Percentiles rank a stretch among this genome's conserved stretches.
These are phyloP conservation scores for Hemisphaericaspora xylanilytica DNA, from an alignment of 1,139 yeast genomes.

Conservation along the genomic window DNA sequence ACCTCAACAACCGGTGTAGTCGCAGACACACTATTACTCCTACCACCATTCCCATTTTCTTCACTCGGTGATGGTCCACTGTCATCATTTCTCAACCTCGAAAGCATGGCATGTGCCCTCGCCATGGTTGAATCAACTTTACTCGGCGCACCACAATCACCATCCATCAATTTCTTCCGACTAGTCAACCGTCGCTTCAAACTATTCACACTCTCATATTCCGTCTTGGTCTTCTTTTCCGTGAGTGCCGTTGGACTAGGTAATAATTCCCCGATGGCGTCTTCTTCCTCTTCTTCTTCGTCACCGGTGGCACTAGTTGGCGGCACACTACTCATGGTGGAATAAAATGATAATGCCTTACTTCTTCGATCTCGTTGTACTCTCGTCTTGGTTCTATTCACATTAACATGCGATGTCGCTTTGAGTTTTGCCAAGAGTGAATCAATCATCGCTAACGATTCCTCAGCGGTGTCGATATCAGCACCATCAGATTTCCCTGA, in stretches of 20 bases:
- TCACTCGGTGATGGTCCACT: too few species aligned
- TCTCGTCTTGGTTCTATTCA: conserved; percentile 18
- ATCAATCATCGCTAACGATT: conserved; percentile 34
- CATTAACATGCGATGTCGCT: conserved; percentile 26
- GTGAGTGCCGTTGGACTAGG: too few species aligned
- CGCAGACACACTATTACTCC: too few species aligned
- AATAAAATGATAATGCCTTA: conserved; percentile 38
- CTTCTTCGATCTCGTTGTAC: conserved; percentile 26
- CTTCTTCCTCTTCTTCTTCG: too few species aligned
- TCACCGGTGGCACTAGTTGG: too few species aligned
- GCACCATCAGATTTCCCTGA: conserved; percentile 10
- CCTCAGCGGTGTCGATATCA: conserved; percentile 18
- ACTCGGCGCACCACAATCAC: conserved; percentile 1
- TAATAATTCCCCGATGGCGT: too few species aligned
- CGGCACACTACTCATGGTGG: too few species aligned
- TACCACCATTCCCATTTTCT: too few species aligned
- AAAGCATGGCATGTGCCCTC: conserved; percentile 45
- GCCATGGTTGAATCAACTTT: conserved; percentile 30
- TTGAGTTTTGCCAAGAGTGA: conserved; percentile 38
- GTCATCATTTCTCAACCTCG: conserved; percentile 26
- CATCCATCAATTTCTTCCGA: conserved; percentile 22
- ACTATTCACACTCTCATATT: conserved; percentile 42
- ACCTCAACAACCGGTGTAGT: too few species aligned
- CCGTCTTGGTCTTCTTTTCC: conserved; percentile 12
- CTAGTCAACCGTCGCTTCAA: conserved; percentile 40